Conservation (phyloP, 176 grass and related monocot genomes). For the Hyparrhenia diplandra region DNA sequence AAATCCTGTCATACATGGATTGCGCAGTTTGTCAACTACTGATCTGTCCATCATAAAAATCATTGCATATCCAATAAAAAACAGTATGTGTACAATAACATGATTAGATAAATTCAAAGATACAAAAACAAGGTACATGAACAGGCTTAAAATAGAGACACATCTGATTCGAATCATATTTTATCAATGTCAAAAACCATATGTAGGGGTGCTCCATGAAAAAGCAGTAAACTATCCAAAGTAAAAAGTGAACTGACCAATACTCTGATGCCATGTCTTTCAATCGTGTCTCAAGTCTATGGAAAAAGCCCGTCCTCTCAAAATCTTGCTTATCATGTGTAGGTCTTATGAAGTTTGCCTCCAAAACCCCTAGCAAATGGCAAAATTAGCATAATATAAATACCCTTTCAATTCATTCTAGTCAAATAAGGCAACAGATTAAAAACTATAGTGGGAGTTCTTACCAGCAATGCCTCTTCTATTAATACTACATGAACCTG, state of each 20-base stretch:
- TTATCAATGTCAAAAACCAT: not conserved
- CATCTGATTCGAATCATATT: not conserved
- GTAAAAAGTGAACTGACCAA: slow-evolving; percentile 33
- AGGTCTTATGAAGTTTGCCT: slow-evolving; percentile 56
- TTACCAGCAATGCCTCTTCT: slow-evolving; percentile 55
- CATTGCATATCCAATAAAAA: not conserved
- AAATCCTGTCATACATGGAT: slow-evolving; percentile 23
- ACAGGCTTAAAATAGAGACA: too few relatives aligned
- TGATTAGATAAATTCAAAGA: not conserved
- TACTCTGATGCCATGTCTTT: slow-evolving; percentile 53
- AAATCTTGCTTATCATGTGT: slow-evolving; percentile 73
- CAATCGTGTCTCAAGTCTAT: slow-evolving; percentile 48
- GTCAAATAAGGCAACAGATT: not conserved
- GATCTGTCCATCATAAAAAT: not conserved
- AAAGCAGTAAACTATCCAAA: not conserved
- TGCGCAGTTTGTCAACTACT: not conserved
- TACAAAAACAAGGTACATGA: not conserved
- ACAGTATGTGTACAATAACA: not conserved
- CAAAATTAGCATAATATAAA: not conserved
- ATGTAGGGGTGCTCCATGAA: not conserved
- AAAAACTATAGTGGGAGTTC: not conserved
- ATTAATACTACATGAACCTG: not conserved
- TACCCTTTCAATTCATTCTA: not conserved
- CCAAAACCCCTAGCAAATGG: slow-evolving; percentile 48
- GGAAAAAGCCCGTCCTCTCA: slow-evolving; percentile 46